Conservation (phyloP, 2,329 filamentous ascomycete species). For the Trichophyton verrucosum region DNA sequence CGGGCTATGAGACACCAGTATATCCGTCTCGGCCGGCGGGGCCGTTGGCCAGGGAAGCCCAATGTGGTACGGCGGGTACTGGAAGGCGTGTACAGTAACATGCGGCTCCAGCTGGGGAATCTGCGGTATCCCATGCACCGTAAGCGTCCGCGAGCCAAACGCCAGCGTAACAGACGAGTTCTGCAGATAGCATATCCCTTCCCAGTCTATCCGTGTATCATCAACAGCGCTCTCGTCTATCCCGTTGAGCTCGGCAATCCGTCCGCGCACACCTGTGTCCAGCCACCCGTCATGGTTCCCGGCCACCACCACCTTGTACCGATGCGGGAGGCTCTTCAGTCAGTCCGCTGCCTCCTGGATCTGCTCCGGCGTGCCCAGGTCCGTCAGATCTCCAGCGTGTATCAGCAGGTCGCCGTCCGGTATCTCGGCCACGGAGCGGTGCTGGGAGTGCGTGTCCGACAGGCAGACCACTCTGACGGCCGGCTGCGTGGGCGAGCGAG, state of each 20-base stretch:
- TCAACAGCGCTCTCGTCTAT: constrained; percentile 15
- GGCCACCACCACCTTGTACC: constrained; percentile 66
- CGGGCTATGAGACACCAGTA: constrained; percentile 71
- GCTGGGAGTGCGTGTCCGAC: constrained; percentile 72
- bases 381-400: constrained; percentile 76
- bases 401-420: constrained; percentile 75
- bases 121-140: constrained; percentile 69
- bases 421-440: constrained; percentile 20
- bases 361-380: constrained; percentile 56
- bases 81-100: constrained; percentile 61
- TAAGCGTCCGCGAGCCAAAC: constrained; percentile 47
- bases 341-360: constrained; percentile 79
- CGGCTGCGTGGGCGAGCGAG: constrained; percentile 40
- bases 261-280: constrained; percentile 50
- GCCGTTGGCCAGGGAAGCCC: constrained; percentile 60
- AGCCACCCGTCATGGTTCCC: constrained; percentile 88
- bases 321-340: constrained; percentile 61
- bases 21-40: constrained; percentile 59
- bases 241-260: constrained; percentile 19
- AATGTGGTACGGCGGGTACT: constrained; percentile 47
- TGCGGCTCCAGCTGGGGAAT: constrained; percentile 57
- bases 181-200: constrained; percentile 62
- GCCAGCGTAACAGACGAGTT: constrained; percentile 52
- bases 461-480: constrained; percentile 71
- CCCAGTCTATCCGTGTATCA: constrained; percentile 45